Base-by-base conservation (phyloP, 495 filamentous ascomycete genomes). In the Penicillium odoratum region DNA sequence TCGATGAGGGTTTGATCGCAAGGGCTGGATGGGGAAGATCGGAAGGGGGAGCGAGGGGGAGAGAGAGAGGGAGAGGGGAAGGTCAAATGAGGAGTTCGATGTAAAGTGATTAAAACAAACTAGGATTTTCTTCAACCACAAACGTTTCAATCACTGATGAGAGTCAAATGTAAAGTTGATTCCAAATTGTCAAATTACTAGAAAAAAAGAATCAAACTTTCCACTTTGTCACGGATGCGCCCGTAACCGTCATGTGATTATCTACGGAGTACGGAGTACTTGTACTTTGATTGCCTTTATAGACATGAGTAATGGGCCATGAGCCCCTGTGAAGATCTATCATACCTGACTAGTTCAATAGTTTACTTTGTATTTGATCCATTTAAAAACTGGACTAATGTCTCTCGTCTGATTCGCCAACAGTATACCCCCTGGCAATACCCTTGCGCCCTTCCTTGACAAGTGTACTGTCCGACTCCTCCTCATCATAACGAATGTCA, bases 381-480 rank as follows among this genome's bases (percentile, higher is more conserved):
- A 40, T 5, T 16, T 15, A n/a, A 2, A 48, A 30, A 31, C 46
- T 28, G 28, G 15, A 21, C 25, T 73, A 79, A 60, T 78, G 75
- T 51, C 65, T 70, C 31, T 77, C 66, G 53, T 61, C 61, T 56
- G 68, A 68, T 28, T 81, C 82, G 18, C 89, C 91, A 55, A 94
- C 86, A 0, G 78, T 85, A 79, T 99, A 99, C 1, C 93, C 95
- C 67, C 89, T 88, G 45, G 94, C 94, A 53, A 97, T 85, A 10
- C 95, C 95, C 62, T 86, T 88, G 68, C 91, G 86, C 28, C 94
- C 94, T 70, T 95, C 86, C 68, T 96, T 89, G 53, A 92, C 79
- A 36, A 72, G 51, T 7, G 83, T 83, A 21, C 83, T 81, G 38
- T 78, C 72, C 13, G 57, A 63, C 11, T 83, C 79, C 9, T 88